Percentiles rank a stretch among this genome's conserved stretches.
These are phyloP conservation scores for Houttuynia cordata DNA, from an alignment of 164 flowering plant genomes.

Conservation along the genomic window DNA sequence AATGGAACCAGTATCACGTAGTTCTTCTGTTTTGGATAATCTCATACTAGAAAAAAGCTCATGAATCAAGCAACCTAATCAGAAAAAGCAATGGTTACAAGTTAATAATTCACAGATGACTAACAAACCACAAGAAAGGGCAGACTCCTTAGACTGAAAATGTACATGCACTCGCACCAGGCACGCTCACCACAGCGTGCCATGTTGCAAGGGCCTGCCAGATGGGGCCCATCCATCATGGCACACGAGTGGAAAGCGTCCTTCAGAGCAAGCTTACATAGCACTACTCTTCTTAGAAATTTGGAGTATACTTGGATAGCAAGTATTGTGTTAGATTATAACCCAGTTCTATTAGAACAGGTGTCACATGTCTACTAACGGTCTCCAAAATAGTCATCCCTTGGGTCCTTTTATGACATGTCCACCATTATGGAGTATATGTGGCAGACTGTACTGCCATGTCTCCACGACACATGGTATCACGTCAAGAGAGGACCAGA, in stretches of 20 bases:
- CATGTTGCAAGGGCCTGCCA: too few relatives aligned
- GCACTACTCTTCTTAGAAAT: too few relatives aligned
- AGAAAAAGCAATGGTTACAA: background rate
- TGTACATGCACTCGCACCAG: too few relatives aligned
- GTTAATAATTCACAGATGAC: background rate
- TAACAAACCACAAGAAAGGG: background rate
- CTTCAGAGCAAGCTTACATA: too few relatives aligned
- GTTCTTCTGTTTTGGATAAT: slow-evolving; percentile 81
- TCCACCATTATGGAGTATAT: too few relatives aligned
- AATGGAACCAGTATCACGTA: slow-evolving; percentile 62
- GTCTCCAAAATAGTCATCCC: background rate
- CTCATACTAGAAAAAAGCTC: slow-evolving; percentile 78
- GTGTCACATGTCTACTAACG: background rate
- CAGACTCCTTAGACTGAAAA: too few relatives aligned
- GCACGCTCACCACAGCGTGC: too few relatives aligned
- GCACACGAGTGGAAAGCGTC: too few relatives aligned
- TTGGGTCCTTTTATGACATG: background rate
- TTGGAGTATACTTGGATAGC: too few relatives aligned
- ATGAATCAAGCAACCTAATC: slow-evolving; percentile 85
- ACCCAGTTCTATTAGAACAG: background rate
- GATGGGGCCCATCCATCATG: too few relatives aligned
- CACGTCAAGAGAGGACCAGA: background rate
- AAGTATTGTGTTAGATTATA: too few relatives aligned
- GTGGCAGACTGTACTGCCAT: background rate
- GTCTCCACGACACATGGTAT: background rate